Evolutionary conservation across 768 basidiomycete species (phyloP), one percentile per base, ranked within the genome.

Genomic region (Xerocomellus chrysenteron): DNA sequence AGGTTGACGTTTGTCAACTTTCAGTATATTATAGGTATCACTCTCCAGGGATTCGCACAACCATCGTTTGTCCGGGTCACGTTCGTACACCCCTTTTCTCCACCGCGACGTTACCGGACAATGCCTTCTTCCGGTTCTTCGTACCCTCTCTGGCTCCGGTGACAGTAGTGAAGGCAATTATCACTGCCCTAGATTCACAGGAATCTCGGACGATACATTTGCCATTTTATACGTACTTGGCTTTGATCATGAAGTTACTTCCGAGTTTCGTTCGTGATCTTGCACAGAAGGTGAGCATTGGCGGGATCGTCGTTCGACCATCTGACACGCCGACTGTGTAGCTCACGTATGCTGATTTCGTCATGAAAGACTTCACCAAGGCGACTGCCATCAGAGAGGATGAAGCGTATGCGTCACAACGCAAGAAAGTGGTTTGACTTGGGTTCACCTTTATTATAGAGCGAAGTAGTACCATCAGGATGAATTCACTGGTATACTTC

Each of bases 41-140:
- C 39, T 78, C 84, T 32, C 90, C 89, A 2, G 70, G 76, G 42
- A 85, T 99, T 71, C 88, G 92, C n/a, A 96, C 94, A 11, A 94
- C 93, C 3, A 79, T 98, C 21, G 73, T 98, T 56, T 78, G 86
- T 51, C 87, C 96, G 1, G 91, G 92, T 2, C 88, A 92, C 68
- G 77, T 93, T 65, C 71, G 79, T 43, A 96, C 95, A 0, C 79
- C 81, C 2, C 80, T 98, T 67, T 98, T 98, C 75, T 80, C 84
- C 16, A 80, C 78, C 0, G 65, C 81, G 21, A 72, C 67, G 11
- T 72, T 86, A 41, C 84, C 90, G 5, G 65, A 70, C 35, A 77
- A 74, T 54, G 58, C 70, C 28, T 63, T 86, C 40, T 83, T 80
- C 73, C 78, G 77, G 53, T 98, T 98, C 76, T 79, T 94, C 66